These are phyloP conservation scores for Acanthamoeba quina DNA, from an alignment of 208 protist species.

Conservation along the genomic window DNA sequence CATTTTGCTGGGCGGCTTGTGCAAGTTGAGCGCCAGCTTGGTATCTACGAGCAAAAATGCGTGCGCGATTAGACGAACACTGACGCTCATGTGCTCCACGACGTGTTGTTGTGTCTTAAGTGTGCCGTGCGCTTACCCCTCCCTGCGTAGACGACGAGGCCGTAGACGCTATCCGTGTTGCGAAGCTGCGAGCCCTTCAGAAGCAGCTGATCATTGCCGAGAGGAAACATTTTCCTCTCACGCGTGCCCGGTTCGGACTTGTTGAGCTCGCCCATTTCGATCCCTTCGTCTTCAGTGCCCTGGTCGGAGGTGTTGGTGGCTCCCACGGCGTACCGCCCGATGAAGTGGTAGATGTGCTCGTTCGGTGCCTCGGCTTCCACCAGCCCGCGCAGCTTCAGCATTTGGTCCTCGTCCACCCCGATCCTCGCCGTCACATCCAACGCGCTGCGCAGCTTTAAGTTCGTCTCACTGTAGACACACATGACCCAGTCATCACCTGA, in stretches of 20 bases:
- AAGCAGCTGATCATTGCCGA: constrained; percentile 30
- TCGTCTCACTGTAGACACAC: constrained; percentile 36
- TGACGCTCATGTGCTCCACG: too few species aligned
- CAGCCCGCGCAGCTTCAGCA: neutral
- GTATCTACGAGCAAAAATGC: neutral
- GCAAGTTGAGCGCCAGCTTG: constrained; percentile 51
- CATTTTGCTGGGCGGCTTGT: constrained; percentile 54
- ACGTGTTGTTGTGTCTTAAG: neutral
- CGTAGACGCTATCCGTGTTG: constrained; percentile 93
- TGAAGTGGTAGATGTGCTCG: constrained; percentile 71
- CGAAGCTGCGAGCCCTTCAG: constrained; percentile 84
- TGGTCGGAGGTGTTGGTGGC: neutral
- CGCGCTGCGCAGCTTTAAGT: constrained; percentile 41
- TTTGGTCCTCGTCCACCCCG: neutral
- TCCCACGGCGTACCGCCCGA: neutral
- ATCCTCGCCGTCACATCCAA: neutral
- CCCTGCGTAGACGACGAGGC: constrained; percentile 96
- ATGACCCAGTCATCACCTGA: neutral
- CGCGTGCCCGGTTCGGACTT: neutral
- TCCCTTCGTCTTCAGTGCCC: neutral
- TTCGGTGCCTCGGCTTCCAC: constrained; percentile 53
- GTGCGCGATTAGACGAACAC: neutral
- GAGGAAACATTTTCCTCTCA: constrained; percentile 13
- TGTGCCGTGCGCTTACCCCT: neutral
- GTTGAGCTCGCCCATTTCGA: neutral